Conservation (phyloP, 2,329 filamentous ascomycete species). For the Aspergillus luchuensis region DNA sequence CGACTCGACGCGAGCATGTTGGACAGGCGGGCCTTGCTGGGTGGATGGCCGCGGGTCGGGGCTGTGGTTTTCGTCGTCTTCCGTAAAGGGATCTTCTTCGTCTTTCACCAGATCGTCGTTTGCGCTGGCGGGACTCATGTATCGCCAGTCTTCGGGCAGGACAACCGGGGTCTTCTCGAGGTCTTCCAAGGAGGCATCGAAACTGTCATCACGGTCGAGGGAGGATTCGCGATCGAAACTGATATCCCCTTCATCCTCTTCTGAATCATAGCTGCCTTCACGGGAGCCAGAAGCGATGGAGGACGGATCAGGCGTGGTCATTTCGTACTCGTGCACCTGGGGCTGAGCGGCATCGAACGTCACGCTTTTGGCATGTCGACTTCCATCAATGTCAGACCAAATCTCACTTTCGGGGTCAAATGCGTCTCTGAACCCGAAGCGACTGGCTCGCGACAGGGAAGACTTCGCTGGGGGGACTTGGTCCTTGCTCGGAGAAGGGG, state of each 20-base stretch:
- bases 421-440: conserved; percentile 61
- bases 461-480: conserved; percentile 84
- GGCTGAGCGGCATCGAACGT: conserved; percentile 94
- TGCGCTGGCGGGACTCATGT: conserved; percentile 67
- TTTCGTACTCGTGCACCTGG: conserved; percentile 96
- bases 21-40: conserved; percentile 27
- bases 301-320: conserved; percentile 95
- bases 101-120: conserved; percentile 56
- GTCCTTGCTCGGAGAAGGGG: conserved; percentile 65
- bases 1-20: conserved; percentile 68
- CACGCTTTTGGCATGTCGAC: conserved; percentile 91
- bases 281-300: conserved; percentile 86
- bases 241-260: conserved; percentile 68
- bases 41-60: conserved; percentile 58
- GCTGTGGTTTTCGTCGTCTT: conserved; percentile 65
- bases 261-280: conserved; percentile 88
- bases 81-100: conserved; percentile 69
- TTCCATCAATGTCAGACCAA: conserved; percentile 68
- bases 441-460: conserved; percentile 69
- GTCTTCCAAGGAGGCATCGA: conserved; percentile 92
- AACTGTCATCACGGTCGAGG: conserved; percentile 77
- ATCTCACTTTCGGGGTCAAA: conserved; percentile 70
- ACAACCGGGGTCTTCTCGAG: conserved; percentile 97
- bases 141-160: conserved; percentile 94
- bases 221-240: conserved; percentile 62